Base-by-base conservation (phyloP, 345 rosid species). In the Heritiera fomes region DNA sequence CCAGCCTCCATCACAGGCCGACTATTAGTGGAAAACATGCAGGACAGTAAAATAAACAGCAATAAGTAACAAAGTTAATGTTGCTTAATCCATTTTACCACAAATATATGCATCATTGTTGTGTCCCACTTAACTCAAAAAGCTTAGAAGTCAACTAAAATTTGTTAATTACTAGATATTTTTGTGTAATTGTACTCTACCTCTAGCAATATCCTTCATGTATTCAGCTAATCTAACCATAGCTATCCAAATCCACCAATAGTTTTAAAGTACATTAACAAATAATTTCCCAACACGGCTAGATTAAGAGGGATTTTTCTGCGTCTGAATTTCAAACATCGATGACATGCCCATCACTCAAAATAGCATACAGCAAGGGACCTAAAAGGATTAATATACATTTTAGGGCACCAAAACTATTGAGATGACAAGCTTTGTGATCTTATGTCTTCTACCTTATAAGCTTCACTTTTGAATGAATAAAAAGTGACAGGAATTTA, bases 1-100 rank as follows among this genome's bases (percentile, higher is more conserved):
- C 87, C 89, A 76, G 83, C 84, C 79, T 85, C 93, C 7, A 68
- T 45, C 78, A 62, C 77, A 52, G 78, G 77, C 61, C 89, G 83
- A 55, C 89, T 85, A 78, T 61, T 78, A 76, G 68, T 52, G 58
- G 55, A 47, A 47, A 66, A 73, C 10, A 75, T 17, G 75, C 50
- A 78, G 78, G 38, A 18, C 12, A 8, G 49, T 55, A 28, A 66
- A 75, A 47, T 45, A 20, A 11, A 30, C 20, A 65, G 18, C 23
- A 15, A 15, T 30, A 6, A 14, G 18, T 72, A 64, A 71, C 32
- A 7, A 62, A 71, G 46, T 47, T 28, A 52, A 73, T 34, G 66
- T 20, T 61, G 62, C 40, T 1, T 2, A 23, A 60, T n/a, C 56
- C 20, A 0, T 43, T 41, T 43, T 28, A 53, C 52, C 52, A 56